Evolutionary conservation across 371 early-diverging fungal genomes (phyloP), one percentile per base, ranked within the genome.

Genomic region (Coemansia linderi): DNA sequence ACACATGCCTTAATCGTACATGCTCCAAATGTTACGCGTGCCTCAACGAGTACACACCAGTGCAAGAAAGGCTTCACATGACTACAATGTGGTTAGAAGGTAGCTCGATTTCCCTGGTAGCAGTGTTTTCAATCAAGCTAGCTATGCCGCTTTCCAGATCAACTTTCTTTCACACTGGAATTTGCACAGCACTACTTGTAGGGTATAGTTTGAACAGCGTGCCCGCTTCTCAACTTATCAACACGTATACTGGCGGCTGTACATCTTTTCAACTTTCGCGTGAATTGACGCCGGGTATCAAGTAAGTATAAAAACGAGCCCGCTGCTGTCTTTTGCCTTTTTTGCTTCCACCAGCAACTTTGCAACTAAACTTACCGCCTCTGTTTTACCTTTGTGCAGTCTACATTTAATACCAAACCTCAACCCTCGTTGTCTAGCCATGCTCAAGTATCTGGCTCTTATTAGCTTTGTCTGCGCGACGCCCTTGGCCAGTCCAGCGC

Each of bases 371-470:
- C 31, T 54, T 15, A 3, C 7, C 22, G 22, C 19, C 46, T 29
- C 24, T 24, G 24, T 31, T 27, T 27, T 27, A 24, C 29, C 29
- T 6, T 31, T 7, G 6, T 10, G 31, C 54, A 29, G 8, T 27
- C 1, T 13, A 27, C 24, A 12, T 17, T 22, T 46, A 10, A 46
- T 46, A n/a, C 19, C 19, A 8, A 46, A 22, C 19, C 22, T 10
- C 24, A 54, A 17, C 8, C 3, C 27, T 10, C 27, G 17, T 31
- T 54, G 29, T 54, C 3, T 54, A 31, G 29, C 31, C 27, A 54
- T 54, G 54, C 54, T 54, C 54, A 54, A 31, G 17, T 54, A 54
- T 17, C 33, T 54, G 31, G 54, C 54, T 17, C 29, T 54, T 31
- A 15, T 54, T 29, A 24, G 54, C 29, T 8, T 54, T 1, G 54